Conservation (phyloP, 2,329 filamentous ascomycete genomes). For the Coniochaeta sp. region DNA sequence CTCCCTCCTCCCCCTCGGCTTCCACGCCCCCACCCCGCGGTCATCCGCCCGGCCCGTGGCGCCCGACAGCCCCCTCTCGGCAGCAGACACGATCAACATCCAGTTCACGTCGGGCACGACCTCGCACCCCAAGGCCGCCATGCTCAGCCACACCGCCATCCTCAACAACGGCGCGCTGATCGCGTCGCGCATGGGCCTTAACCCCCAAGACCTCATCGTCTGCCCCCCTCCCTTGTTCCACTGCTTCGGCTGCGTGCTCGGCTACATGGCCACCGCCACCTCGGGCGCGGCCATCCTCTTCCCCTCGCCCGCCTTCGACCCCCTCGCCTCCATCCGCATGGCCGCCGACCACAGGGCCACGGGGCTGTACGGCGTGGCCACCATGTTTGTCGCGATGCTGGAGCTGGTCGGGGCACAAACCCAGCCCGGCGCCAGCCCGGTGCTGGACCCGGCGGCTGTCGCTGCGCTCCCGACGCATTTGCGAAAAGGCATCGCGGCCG, state of each 20-base stretch:
- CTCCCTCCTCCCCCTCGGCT: constrained; percentile 25
- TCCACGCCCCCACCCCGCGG: constrained; percentile 2
- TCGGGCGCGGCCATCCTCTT: constrained; percentile 74
- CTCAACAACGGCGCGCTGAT: constrained; percentile 89
- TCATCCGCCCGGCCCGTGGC: constrained; percentile 24
- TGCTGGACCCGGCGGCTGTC: constrained; percentile 8
- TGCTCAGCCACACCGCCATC: constrained; percentile 77
- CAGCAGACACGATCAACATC: constrained; percentile 79
- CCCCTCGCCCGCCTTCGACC: constrained; percentile 80
- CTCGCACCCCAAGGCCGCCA: constrained; percentile 82
- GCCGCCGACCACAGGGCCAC: constrained; percentile 46
- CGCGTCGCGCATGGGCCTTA: constrained; percentile 76
- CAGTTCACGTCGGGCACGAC: constrained; percentile 98
- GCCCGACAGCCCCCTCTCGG: constrained; percentile 39
- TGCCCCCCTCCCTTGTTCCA: constrained; percentile 82
- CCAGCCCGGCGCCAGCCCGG: too few relatives aligned
- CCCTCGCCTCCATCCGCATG: constrained; percentile 59
- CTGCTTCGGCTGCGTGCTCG: constrained; percentile 86
- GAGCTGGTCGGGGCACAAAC: too few relatives aligned
- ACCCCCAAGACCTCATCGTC: constrained; percentile 65
- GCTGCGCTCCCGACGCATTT: constrained; percentile 34
- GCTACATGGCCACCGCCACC: constrained; percentile 94
- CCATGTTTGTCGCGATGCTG: constrained; percentile 88
- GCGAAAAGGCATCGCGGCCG: constrained; percentile 86
- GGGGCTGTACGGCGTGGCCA: constrained; percentile 80